Base-by-base conservation (phyloP, 148 eudicot genomes). In the Diospyros lotus region DNA sequence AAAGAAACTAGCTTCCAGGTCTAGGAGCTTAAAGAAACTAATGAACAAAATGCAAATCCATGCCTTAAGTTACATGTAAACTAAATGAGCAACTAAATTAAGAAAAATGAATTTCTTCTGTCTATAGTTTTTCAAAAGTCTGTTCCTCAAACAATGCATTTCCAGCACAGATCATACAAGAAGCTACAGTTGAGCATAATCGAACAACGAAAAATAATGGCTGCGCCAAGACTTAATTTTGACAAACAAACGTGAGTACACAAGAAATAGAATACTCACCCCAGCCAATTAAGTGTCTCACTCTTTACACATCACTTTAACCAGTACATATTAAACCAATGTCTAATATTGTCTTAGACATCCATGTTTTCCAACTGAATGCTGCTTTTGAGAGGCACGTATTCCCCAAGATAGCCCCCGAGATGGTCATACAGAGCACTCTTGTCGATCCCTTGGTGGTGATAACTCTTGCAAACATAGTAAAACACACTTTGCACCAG, bases 361-460 rank as follows among this genome's bases (percentile, higher is more conserved):
- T 91, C 92, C 75, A 90, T 79, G 73, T 80, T 87, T 75, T 95
- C 97, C 88, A 95, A 79, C 84, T 95, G 97, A 83, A 95, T 86
- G 86, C 87, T 89, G 83, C 98, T 95, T 81, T 95, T 95, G 38
- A 95, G 94, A 69, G 97, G 98, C 80, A 95, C 98, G 76, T 95
- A 92, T 71, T 95, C 98, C 9, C 98, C 98, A 42, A 94, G 89
- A 81, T 94, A 94, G 1, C 97, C 98, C 50, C 97, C 98, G 44
- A 95, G 92, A 73, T 95, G 98, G 85, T 95, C 96, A 69, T 90
- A 86, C 56, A 92, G 76, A 15, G 93, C 96, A 40, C 78, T 83
- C 85, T 92, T 95, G 78, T 92, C 98, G 46, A 95, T 95, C 38
- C 85, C 89, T 65, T 95, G 91, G 79, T 88, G 92, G 80, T 95